Percentiles rank a stretch among this genome's conserved stretches.
Conservation (phyloP, 768 basidiomycete genomes). For the Podaxis mareebaensis region DNA sequence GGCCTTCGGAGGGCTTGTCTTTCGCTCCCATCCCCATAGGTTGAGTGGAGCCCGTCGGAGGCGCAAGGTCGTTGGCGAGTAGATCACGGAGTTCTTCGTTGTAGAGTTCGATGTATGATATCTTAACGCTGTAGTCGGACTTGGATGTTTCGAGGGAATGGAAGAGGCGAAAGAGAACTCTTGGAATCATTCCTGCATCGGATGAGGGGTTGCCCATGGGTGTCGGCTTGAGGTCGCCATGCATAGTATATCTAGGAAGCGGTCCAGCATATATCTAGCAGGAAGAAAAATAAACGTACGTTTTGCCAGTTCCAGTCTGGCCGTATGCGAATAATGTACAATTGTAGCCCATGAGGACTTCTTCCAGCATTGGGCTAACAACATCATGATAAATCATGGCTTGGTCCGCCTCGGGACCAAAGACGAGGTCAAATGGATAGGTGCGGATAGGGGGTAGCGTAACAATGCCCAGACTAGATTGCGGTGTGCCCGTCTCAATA, state of each 20-base stretch:
- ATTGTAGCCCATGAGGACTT: constrained; percentile 95
- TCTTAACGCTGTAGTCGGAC: constrained; percentile 87
- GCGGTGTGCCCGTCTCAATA: constrained; percentile 74
- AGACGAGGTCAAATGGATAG: constrained; percentile 94
- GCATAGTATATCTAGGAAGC: constrained; percentile 83
- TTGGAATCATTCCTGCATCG: constrained; percentile 94
- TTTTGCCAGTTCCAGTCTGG: constrained; percentile 98
- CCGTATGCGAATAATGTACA: constrained; percentile 98
- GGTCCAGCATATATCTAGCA: constrained; percentile 6
- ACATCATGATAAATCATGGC: constrained; percentile 92
- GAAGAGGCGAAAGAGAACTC: constrained; percentile 89
- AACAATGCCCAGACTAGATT: constrained; percentile 71
- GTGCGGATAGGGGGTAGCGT: constrained; percentile 78
- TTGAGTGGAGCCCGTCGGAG: constrained; percentile 66
- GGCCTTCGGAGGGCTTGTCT: constrained; percentile 51
- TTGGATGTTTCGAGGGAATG: constrained; percentile 77
- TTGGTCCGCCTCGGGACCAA: constrained; percentile 97
- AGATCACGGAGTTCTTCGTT: constrained; percentile 98
- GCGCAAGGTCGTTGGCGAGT: constrained; percentile 73
- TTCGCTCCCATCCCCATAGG: constrained; percentile 76
- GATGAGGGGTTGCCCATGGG: constrained; percentile 86
- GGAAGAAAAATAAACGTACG: constrained; percentile 54
- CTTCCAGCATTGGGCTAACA: constrained; percentile 87
- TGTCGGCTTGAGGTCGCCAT: constrained; percentile 85
- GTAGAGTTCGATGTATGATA: constrained; percentile 94